Evolutionary conservation across 257 asterid species (phyloP), one percentile per base, ranked within the genome.

Genomic region (Oldenlandia corymbosa): DNA sequence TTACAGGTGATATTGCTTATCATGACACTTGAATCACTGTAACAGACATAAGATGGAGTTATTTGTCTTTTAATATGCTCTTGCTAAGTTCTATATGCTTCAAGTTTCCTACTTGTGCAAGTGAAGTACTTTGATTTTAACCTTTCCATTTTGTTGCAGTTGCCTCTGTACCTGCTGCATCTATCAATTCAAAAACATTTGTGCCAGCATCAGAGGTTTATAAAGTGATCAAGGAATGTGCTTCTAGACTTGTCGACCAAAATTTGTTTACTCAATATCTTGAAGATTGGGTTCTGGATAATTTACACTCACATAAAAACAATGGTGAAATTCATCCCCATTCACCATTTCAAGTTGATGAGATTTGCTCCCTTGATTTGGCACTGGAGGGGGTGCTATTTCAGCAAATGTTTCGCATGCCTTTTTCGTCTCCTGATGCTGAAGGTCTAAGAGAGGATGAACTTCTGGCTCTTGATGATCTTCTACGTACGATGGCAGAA

Each of bases 361-460:
- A 84, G 26, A 64, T 89, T 28, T 81, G 77, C 13, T 77, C 81
- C 48, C 84, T 89, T 14, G 97, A 89, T 74, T 89, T 66, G 58
- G 91, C 97, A 36, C 68, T 89, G 72, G 97, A 89, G 69, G 89
- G 91, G 20, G 71, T 89, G 55, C 24, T 77, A 65, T 87, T 89
- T 76, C 97, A 89, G 74, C 95, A 86, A 78, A 81, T 89, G n/a
- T 74, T 84, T 34, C 97, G 97, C 45, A 89, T 89, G 97, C 95
- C 97, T 24, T 71, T 60, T 57, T 84, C 87, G 7, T 81, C 95
- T 13, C 69, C 73, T 9, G 64, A 69, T 68, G 77, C 95, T 30
- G 82, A 81, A 32, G 71, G 73, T 62, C 76, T 75, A 10, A 81
- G 70, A 75, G 89, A 84, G 78, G 95, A 83, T 17, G 88, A 84